Evolutionary conservation across 768 basidiomycete species (phyloP).

Genomic region (Suillus subalutaceus): DNA sequence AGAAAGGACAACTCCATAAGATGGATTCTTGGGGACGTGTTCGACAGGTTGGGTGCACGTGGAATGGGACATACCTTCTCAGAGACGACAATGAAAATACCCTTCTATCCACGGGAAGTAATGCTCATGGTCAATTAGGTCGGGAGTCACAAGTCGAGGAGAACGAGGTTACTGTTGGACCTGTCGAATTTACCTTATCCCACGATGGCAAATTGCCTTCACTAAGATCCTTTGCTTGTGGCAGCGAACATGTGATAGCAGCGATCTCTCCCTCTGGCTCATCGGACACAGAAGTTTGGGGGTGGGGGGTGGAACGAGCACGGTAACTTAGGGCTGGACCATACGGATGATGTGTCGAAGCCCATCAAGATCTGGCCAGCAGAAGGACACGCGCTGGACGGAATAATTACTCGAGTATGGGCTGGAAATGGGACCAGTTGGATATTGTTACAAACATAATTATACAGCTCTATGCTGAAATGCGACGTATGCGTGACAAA

Average conservation of each 20-base stretch:
- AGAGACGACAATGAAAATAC: conserved; percentile 18
- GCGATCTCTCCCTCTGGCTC: conserved; percentile 25
- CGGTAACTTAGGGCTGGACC: conserved; percentile 82
- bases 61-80: conserved; percentile 76
- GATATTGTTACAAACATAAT: conserved; percentile 30
- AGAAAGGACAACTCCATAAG: conserved; percentile 65
- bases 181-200: conserved; percentile 31
- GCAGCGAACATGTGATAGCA: conserved; percentile 83
- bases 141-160: conserved; percentile 23
- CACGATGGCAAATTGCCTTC: conserved; percentile 27
- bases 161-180: background rate
- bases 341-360: conserved; percentile 51
- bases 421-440: conserved; percentile 38
- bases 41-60: conserved; percentile 59
- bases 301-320: conserved; percentile 99
- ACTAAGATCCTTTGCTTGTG: conserved; percentile 54
- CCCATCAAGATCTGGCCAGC: conserved; percentile 61
- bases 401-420: conserved; percentile 26
- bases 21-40: conserved; percentile 31
- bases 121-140: conserved; percentile 70
- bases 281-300: conserved; percentile 56
- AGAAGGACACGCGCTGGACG: conserved; percentile 11
- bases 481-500: background rate
- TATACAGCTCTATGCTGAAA: conserved; percentile 1
- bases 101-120: conserved; percentile 57